Base-by-base conservation (phyloP, 176 grass and related monocot species). In the Aegilops speltoides region DNA sequence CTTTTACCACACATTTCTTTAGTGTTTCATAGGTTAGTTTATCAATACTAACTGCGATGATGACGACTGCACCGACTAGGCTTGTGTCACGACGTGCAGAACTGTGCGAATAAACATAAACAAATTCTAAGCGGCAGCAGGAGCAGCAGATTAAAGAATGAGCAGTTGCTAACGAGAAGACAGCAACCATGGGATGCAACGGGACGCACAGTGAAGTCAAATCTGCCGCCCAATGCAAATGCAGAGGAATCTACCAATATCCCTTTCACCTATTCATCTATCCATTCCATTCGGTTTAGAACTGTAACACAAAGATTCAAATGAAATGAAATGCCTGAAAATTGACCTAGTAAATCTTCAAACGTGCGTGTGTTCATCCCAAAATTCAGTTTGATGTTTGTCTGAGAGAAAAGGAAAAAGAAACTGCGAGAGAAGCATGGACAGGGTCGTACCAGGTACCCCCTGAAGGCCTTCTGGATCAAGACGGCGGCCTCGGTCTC, bases 381-480 rank as follows among this genome's bases (percentile, higher is more conserved):
- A 24, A 5, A 52, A 50, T 6, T 54, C 13, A 62, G 4, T 60
- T 4, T 17, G 12, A 59, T 36, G 9, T 38, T 32, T 64, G 34
- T 1, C 2, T 19, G 2, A 22, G 2, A 1, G 6, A 15, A 48
- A 48, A 15, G 45, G 13, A 14, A 29, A 9, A 12, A 7, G 26
- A 3, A 76, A 24, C 7, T 12, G 17, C 4, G 24, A 63, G 19
- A 37, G 19, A 56, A 83, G 5, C 17, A 63, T 8, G 59, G 29
- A 59, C 38, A 10, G 46, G 23, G 8, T 19, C 79, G 75, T 87
- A 98, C 97, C 89, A 99, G 65, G 84, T 93, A 92, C 4, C 97
- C 90, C 78, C 85, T 87, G 92, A 94, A 99, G 3, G 89, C 89
- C 61, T 92, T 99, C 71, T 99, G 94, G 45, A 99, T 99, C 14